Base-by-base conservation (phyloP, 176 grass and related monocot genomes). In the Ensete ventricosum region DNA sequence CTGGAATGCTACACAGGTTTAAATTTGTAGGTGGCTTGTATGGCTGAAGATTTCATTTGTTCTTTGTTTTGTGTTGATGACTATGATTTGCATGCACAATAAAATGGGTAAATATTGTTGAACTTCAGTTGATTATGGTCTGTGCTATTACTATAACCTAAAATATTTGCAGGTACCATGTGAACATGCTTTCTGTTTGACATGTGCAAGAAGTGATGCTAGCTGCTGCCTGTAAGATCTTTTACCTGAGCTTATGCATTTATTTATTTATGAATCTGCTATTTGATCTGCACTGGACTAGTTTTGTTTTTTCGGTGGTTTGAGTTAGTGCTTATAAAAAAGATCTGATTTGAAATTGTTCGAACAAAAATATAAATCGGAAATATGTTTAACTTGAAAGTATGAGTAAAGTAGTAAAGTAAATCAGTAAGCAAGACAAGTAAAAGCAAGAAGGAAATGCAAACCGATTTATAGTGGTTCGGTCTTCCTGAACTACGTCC, bases 191-290 rank as follows among this genome's bases (percentile, higher is more conserved):
- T 94, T 94, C 81, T 99, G 96, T 91, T 82, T 99, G 71, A 74
- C 88, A 26, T 99, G 95, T 82, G 90, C 90, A 81, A 90, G 95
- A 83, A 94, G 86, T 77, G 96, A 94, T 86, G 87, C 88, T 79
- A 94, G 86, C 76, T 99, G 96, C 77, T 94, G 91, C 82, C 84
- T 99, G 96, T 99, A 87, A 94, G 90, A 68, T 74, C 75, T 83
- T 24, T 64, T 65, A 59, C 22, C 62, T 55, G 12, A 52, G 10
- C 64, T 62, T 51, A 1, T 80, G 52, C 43, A 14, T 80, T 52
- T 11, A 73, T n/a, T 57, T 64, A 11, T 80, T 25, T 60, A 8
- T 20, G 58, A 65, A 13, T 62, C 69, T 23, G 17, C 54, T 77
- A 59, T 78, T 67, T 11, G 58, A 57, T 16, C 16, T 57, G 12